Percentiles rank a stretch among this genome's conserved stretches.
Evolutionary conservation across 1,284 basidiomycete species (phyloP).

Genomic region (Trichosporon asahii): DNA sequence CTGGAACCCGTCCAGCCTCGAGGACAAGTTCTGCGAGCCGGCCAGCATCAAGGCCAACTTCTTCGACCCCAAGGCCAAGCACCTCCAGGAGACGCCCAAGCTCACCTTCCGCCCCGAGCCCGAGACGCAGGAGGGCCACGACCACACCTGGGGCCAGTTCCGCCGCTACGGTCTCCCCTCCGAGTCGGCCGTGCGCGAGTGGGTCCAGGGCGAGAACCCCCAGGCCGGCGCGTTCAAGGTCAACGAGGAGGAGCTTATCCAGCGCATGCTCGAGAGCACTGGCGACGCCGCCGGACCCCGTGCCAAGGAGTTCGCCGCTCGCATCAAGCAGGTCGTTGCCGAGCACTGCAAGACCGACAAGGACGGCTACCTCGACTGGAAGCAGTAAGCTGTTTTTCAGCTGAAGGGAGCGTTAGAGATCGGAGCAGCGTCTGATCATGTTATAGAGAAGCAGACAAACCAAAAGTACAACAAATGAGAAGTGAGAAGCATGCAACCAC

Average conservation of each 20-base stretch:
- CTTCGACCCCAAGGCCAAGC: constrained; percentile 57
- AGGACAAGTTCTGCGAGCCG: constrained; percentile 56
- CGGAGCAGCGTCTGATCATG: not conserved
- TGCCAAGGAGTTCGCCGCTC: constrained; percentile 31
- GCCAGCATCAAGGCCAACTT: constrained; percentile 53
- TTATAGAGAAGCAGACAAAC: constrained; percentile 13
- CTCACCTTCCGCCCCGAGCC: constrained; percentile 34
- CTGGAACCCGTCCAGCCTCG: constrained; percentile 60
- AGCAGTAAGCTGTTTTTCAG: constrained; percentile 12
- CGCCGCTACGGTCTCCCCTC: constrained; percentile 47
- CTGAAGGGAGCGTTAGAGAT: not conserved
- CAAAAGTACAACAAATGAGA: constrained; percentile 9
- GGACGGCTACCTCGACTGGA: constrained; percentile 46
- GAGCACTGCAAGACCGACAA: constrained; percentile 36
- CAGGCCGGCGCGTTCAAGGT: constrained; percentile 49
- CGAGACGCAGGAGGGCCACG: constrained; percentile 26
- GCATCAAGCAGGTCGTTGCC: constrained; percentile 35
- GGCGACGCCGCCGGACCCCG: constrained; percentile 33
- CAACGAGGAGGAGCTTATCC: constrained; percentile 41
- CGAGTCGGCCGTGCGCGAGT: constrained; percentile 37
- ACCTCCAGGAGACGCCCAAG: constrained; percentile 58
- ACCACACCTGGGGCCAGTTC: constrained; percentile 50
- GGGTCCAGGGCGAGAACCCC: constrained; percentile 41
- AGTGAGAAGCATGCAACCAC: constrained; percentile 9
- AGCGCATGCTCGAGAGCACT: constrained; percentile 33